Evolutionary conservation across 176 grass and related monocot species (phyloP).

Genomic region (Lolium multiflorum): DNA sequence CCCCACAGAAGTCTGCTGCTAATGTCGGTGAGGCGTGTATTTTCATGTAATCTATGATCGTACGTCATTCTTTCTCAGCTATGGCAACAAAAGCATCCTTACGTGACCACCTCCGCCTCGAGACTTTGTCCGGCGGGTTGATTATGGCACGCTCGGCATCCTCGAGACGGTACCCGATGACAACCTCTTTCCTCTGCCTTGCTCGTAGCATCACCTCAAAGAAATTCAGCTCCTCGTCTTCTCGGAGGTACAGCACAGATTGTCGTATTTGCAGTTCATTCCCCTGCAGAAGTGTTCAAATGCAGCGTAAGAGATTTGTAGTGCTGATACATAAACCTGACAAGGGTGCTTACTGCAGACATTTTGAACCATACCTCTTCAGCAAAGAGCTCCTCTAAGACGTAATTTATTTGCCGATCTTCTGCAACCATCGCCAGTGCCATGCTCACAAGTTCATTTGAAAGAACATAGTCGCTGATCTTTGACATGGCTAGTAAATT

Average conservation of each 20-base stretch:
- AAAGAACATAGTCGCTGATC: conserved; percentile 83
- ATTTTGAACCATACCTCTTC: conserved; percentile 56
- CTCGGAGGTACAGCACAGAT: conserved; percentile 62
- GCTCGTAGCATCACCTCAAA: conserved; percentile 73
- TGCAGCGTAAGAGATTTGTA: background rate
- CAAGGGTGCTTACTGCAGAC: background rate
- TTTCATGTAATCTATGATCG: background rate
- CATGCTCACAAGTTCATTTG: conserved; percentile 90
- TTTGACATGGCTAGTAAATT: conserved; percentile 76
- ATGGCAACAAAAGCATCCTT: conserved; percentile 76
- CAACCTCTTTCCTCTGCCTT: conserved; percentile 78
- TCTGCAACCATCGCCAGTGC: conserved; percentile 82
- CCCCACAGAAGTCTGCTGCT: background rate
- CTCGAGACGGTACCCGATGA: conserved; percentile 68
- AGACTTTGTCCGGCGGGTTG: conserved; percentile 66
- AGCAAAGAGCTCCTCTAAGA: conserved; percentile 78
- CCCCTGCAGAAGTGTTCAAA: conserved; percentile 49
- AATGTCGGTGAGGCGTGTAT: background rate
- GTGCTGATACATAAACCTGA: background rate
- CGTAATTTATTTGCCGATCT: conserved; percentile 79
- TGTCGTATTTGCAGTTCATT: conserved; percentile 74
- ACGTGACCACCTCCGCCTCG: conserved; percentile 54
- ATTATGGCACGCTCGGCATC: conserved; percentile 66
- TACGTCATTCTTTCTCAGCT: conserved; percentile 71
- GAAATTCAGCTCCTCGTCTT: conserved; percentile 76